These are phyloP conservation scores for Zangia roseola DNA, from an alignment of 768 basidiomycete species.

Conservation along the genomic window DNA sequence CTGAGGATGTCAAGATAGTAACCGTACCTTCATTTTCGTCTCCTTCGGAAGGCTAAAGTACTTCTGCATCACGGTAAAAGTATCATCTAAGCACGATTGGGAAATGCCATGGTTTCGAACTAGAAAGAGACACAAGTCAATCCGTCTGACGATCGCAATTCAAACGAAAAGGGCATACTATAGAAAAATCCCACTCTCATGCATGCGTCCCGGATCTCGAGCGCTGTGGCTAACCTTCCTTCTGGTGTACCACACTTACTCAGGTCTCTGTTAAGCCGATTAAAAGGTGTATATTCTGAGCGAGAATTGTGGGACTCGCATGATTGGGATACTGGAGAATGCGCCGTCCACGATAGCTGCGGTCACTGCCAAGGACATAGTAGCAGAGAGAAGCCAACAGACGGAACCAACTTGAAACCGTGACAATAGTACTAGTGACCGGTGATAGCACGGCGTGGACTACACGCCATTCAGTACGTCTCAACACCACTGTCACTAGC, in stretches of 20 bases:
- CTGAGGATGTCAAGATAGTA: too few relatives aligned
- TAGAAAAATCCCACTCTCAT: constrained; percentile 87
- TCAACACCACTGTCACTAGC: too few relatives aligned
- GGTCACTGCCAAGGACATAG: too few relatives aligned
- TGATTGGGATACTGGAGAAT: too few relatives aligned
- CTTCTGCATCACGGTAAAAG: constrained; percentile 47
- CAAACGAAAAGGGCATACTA: constrained; percentile 37
- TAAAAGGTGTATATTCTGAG: too few relatives aligned
- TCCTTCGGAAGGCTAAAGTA: constrained; percentile 70
- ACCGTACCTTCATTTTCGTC: constrained; percentile 62
- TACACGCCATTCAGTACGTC: too few relatives aligned
- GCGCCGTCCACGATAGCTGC: too few relatives aligned
- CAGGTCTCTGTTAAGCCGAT: constrained; percentile 16
- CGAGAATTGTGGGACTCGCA: too few relatives aligned
- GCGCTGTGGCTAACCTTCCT: constrained; percentile 47
- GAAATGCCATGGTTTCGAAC: constrained; percentile 78
- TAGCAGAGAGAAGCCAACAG: too few relatives aligned
- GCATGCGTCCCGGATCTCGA: constrained; percentile 69
- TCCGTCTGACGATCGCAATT: not conserved
- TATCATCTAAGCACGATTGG: constrained; percentile 43
- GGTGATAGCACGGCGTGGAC: too few relatives aligned
- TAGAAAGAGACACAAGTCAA: constrained; percentile 24
- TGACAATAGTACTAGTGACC: too few relatives aligned
- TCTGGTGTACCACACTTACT: constrained; percentile 19
- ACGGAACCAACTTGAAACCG: too few relatives aligned